These are phyloP conservation scores for Wickerhamomyces alni DNA, from an alignment of 805 yeast species.

Conservation along the genomic window DNA sequence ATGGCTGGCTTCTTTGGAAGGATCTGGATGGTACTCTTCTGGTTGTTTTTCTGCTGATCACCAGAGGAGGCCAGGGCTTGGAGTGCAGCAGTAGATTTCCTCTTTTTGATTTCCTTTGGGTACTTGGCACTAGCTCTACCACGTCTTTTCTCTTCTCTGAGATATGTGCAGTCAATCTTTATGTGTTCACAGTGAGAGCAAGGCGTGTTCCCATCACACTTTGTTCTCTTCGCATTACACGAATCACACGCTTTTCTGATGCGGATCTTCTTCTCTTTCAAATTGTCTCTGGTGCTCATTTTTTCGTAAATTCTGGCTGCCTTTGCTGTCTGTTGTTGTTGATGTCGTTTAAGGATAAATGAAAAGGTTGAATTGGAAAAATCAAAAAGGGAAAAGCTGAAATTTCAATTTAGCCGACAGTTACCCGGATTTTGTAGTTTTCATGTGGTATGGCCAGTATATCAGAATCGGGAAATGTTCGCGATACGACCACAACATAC, in stretches of 20 bases:
- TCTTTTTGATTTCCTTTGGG: conserved; percentile 27
- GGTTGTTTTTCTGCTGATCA: too few species aligned
- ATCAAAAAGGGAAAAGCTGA: too few species aligned
- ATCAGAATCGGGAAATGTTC: neutral
- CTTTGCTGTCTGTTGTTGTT: too few species aligned
- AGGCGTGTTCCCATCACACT: conserved; percentile 42
- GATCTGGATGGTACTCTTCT: neutral
- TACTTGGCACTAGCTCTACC: conserved; percentile 41
- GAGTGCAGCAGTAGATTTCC: conserved; percentile 10
- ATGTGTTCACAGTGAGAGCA: conserved; percentile 36
- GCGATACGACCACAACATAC: too few species aligned
- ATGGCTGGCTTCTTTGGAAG: neutral
- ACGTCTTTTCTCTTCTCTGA: conserved; percentile 37
- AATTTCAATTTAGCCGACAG: neutral
- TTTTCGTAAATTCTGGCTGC: too few species aligned
- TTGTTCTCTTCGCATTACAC: conserved; percentile 40
- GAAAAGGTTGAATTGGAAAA: too few species aligned
- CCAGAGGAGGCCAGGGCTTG: too few species aligned
- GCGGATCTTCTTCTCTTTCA: conserved; percentile 10
- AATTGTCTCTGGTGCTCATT: neutral
- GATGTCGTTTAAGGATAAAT: too few species aligned
- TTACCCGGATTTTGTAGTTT: too few species aligned
- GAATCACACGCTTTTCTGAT: conserved; percentile 39
- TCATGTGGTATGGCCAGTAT: too few species aligned
- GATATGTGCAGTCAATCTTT: conserved; percentile 32